These are phyloP conservation scores for Lepidopterella palustris DNA, from an alignment of 495 filamentous ascomycete genomes.

Conservation along the genomic window DNA sequence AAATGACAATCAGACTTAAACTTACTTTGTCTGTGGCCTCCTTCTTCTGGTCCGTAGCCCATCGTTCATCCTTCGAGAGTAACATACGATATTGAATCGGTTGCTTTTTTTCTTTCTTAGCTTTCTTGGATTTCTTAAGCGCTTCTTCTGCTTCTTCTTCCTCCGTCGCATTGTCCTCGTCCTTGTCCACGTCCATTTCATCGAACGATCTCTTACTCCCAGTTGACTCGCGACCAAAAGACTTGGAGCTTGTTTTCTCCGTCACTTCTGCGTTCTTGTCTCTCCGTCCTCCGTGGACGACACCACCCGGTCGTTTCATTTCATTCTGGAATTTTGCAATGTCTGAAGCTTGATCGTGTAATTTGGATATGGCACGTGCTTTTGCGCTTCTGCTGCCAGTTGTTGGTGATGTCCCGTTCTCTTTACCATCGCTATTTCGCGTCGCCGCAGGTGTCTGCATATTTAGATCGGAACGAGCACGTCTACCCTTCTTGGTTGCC, in stretches of 20 bases:
- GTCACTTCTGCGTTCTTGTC: slow-evolving; percentile 38
- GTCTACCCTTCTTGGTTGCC: slow-evolving; percentile 10
- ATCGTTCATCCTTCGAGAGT: slow-evolving; percentile 72
- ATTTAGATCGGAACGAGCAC: slow-evolving; percentile 6
- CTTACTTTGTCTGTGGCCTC: slow-evolving; percentile 58
- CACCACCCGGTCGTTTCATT: slow-evolving; percentile 76
- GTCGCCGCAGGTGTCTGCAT: slow-evolving; percentile 44
- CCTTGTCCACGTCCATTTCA: slow-evolving; percentile 52
- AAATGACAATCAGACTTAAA: neutral
- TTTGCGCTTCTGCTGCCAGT: slow-evolving; percentile 82
- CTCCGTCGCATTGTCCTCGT: slow-evolving; percentile 30
- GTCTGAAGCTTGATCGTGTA: slow-evolving; percentile 73
- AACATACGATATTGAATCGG: slow-evolving; percentile 64
- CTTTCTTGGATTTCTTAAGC: slow-evolving; percentile 54
- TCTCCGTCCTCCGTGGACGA: slow-evolving; percentile 66
- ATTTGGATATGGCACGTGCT: slow-evolving; percentile 63
- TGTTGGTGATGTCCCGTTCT: slow-evolving; percentile 77
- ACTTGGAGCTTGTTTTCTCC: slow-evolving; percentile 20
- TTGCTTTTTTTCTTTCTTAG: slow-evolving; percentile 29
- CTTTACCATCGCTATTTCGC: slow-evolving; percentile 55
- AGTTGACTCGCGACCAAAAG: slow-evolving; percentile 21
- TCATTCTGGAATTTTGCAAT: slow-evolving; percentile 91
- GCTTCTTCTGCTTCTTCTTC: slow-evolving; percentile 37
- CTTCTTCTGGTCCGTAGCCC: slow-evolving; percentile 58
- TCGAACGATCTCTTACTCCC: slow-evolving; percentile 50